Conservation (phyloP, 1,284 basidiomycete genomes). For the Moesziomyces sp. region DNA sequence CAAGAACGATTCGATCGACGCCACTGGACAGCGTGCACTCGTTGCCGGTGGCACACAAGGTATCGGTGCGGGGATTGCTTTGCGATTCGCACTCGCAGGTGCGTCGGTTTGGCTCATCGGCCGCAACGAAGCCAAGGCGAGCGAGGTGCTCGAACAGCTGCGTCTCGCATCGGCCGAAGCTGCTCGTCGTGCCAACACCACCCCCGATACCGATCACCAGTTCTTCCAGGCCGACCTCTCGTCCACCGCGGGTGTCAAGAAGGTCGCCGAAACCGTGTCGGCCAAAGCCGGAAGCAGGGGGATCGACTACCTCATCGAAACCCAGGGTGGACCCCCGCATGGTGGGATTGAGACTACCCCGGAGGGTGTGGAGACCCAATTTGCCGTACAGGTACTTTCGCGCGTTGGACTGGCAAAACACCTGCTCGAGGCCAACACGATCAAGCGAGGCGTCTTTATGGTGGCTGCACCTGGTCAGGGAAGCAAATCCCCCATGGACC, state of each 20-base stretch:
- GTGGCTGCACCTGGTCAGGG: constrained; percentile 63
- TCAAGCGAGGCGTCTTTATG: constrained; percentile 62
- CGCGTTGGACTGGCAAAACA: constrained; percentile 66
- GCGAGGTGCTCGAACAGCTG: constrained; percentile 60
- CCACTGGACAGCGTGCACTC: constrained; percentile 40
- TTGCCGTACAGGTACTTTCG: constrained; percentile 67
- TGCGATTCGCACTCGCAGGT: constrained; percentile 62
- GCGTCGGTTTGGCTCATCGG: constrained; percentile 68
- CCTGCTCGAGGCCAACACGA: constrained; percentile 59
- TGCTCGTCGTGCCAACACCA: constrained; percentile 12
- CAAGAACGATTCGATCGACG: constrained; percentile 36
- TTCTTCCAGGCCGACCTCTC: constrained; percentile 68
- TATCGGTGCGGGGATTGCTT: constrained; percentile 59
- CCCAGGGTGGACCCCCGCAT: constrained; percentile 62
- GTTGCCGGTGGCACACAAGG: constrained; percentile 60
- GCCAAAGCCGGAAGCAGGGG: constrained; percentile 55
- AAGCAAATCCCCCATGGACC: constrained; percentile 37
- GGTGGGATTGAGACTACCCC: constrained; percentile 16
- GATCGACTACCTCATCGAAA: constrained; percentile 67
- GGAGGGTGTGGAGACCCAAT: constrained; percentile 60
- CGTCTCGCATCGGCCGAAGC: constrained; percentile 46
- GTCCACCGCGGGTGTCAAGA: constrained; percentile 52
- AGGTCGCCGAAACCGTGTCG: constrained; percentile 51
- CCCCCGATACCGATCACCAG: constrained; percentile 19
- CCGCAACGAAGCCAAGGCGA: constrained; percentile 58